Percentiles rank a stretch among this genome's conserved stretches.
These are phyloP conservation scores for Apiotrichum akiyoshidainum DNA, from an alignment of 1,284 basidiomycete genomes.

Conservation along the genomic window DNA sequence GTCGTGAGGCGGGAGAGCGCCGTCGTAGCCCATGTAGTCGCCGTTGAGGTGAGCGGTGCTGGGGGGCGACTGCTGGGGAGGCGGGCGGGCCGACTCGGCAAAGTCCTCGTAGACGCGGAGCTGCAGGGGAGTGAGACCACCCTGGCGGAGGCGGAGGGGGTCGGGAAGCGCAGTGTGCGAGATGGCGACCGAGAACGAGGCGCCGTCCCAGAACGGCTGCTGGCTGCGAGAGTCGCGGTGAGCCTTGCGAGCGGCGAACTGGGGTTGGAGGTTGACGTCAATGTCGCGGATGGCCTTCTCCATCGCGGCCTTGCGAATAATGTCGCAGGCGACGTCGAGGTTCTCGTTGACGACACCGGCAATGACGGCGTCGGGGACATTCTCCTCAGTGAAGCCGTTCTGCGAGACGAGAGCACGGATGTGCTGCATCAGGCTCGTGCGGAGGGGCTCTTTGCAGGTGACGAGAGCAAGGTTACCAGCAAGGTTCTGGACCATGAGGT, in stretches of 20 bases:
- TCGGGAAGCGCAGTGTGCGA: slow-evolving; percentile 83
- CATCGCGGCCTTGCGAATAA: slow-evolving; percentile 97
- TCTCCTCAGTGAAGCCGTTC: slow-evolving; percentile 78
- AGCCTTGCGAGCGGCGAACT: slow-evolving; percentile 79
- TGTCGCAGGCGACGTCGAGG: slow-evolving; percentile 86
- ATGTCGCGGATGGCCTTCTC: slow-evolving; percentile 93
- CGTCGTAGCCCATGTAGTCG: slow-evolving; percentile 24
- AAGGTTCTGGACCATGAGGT: slow-evolving; percentile 94
- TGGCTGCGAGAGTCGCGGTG: slow-evolving; percentile 64
- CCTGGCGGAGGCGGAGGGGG: slow-evolving; percentile 77
- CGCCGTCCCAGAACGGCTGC: slow-evolving; percentile 84
- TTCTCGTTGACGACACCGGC: slow-evolving; percentile 86
- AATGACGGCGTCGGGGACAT: slow-evolving; percentile 58
- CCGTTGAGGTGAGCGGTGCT: slow-evolving; percentile 11
- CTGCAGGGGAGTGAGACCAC: slow-evolving; percentile 78
- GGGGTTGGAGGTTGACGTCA: slow-evolving; percentile 78
- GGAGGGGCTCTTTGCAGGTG: slow-evolving; percentile 96
- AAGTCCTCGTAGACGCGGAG: slow-evolving; percentile 95
- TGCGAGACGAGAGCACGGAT: slow-evolving; percentile 74
- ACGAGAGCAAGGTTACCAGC: slow-evolving; percentile 95
- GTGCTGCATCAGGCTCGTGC: slow-evolving; percentile 87
- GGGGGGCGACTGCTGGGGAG: slow-evolving; percentile 5
- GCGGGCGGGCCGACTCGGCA: slow-evolving; percentile 53
- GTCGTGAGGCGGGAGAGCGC: slow-evolving; percentile 10
- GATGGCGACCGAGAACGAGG: slow-evolving; percentile 63